These are phyloP conservation scores for Styphnolobium japonicum DNA, from an alignment of 306 rosid genomes.

Conservation along the genomic window DNA sequence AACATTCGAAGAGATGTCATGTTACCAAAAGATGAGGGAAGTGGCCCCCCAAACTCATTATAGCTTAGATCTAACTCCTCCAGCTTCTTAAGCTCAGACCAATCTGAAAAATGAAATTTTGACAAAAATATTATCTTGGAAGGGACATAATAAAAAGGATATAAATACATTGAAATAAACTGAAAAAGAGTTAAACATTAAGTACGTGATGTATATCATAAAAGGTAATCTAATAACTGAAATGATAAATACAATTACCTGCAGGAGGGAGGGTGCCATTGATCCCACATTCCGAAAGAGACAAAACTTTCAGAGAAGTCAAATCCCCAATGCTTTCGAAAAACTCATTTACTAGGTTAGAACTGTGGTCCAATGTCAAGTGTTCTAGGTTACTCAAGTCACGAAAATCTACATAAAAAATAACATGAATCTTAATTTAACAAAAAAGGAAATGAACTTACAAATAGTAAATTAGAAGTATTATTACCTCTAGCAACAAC, in stretches of 20 bases:
- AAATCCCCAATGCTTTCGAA: constrained; percentile 11
- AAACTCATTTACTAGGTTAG: neutral
- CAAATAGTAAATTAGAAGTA: neutral
- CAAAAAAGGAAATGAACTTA: neutral
- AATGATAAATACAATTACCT: neutral
- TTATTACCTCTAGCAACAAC: neutral
- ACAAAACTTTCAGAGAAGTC: constrained; percentile 9
- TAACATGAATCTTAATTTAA: neutral
- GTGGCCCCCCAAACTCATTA: neutral
- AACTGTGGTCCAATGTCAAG: neutral
- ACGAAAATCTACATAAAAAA: neutral
- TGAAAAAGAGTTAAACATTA: neutral
- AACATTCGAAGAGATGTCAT: neutral
- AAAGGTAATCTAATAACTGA: neutral
- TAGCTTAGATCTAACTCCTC: neutral
- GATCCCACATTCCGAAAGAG: neutral
- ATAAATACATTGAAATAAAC: neutral
- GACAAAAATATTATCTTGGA: neutral
- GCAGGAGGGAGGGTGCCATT: neutral
- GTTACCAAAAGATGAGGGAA: constrained; percentile 14
- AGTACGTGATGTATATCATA: neutral
- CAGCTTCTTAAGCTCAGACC: neutral
- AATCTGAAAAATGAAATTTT: neutral
- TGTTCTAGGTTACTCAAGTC: neutral
- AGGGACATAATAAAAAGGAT: neutral